phyloP scores from a whole-genome alignment of 2,329 filamentous ascomycete genomes.

The Apiospora aurea region DNA sequence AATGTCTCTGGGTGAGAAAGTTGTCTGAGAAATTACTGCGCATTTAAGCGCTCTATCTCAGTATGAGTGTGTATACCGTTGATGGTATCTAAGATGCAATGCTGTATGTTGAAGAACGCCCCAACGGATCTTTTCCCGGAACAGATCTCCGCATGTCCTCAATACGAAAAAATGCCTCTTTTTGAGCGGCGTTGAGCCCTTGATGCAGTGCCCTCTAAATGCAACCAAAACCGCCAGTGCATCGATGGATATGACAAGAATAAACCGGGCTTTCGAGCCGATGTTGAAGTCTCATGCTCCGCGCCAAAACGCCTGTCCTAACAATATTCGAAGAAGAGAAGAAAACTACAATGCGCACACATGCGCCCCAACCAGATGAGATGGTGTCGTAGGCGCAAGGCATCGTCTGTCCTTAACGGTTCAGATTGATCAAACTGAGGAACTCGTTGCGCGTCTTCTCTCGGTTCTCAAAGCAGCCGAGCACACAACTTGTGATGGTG shows the following conservation, averaged over 20 bases:
- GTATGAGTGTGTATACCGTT: conserved; percentile 19
- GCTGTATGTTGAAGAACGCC: conserved; percentile 21
- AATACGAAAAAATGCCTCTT: background rate
- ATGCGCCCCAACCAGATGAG: background rate
- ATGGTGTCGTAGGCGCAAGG: background rate
- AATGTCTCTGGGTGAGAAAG: background rate
- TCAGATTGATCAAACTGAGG: conserved; percentile 76
- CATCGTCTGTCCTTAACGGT: conserved; percentile 42
- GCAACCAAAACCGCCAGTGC: conserved; percentile 17
- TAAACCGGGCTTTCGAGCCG: conserved; percentile 32
- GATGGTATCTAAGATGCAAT: conserved; percentile 24
- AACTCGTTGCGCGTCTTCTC: conserved; percentile 97
- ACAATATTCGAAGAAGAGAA: conserved; percentile 21
- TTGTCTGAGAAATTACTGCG: background rate
- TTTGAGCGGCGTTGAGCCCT: conserved; percentile 23
- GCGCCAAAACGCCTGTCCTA: conserved; percentile 26
- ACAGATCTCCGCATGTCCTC: background rate
- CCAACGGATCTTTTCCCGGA: background rate
- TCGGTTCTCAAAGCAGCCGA: conserved; percentile 92
- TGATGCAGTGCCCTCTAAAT: conserved; percentile 12
- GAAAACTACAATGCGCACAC: background rate
- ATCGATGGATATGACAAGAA: background rate
- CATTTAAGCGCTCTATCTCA: background rate
- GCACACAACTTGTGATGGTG: conserved; percentile 95
- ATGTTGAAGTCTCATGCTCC: conserved; percentile 31